phyloP scores from a whole-genome alignment of 805 yeast species.

The Kregervanrija pseudodelftensis region DNA sequence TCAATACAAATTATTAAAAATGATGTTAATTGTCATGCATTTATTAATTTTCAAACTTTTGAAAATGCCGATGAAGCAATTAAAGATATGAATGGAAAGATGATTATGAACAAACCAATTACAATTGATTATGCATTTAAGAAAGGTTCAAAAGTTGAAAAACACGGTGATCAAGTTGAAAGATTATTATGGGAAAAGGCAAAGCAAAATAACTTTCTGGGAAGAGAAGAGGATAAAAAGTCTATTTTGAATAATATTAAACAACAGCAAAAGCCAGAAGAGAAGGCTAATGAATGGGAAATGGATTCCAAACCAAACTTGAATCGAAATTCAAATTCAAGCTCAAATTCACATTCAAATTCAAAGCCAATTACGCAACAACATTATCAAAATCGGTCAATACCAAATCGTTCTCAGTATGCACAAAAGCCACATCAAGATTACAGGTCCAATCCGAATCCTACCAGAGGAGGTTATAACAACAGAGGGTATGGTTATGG shows the following conservation, averaged over 20 bases:
- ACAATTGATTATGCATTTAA: conserved; percentile 66
- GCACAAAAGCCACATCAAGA: no score
- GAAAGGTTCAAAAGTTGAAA: conserved; percentile 42
- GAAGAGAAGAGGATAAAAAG: conserved; percentile 2
- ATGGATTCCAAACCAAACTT: neutral
- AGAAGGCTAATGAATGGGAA: neutral
- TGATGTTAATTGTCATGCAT: conserved; percentile 50
- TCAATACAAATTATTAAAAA: conserved; percentile 41
- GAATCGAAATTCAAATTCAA: neutral
- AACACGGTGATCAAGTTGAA: conserved; percentile 78
- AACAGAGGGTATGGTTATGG: neutral
- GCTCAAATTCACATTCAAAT: no score
- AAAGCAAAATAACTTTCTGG: conserved; percentile 15
- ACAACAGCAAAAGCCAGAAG: neutral
- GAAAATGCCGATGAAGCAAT: conserved; percentile 68
- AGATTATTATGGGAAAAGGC: conserved; percentile 49
- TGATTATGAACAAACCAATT: conserved; percentile 60
- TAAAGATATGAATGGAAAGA: conserved; percentile 57
- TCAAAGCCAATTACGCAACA: neutral
- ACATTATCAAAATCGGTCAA: neutral
- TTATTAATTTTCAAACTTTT: conserved; percentile 56
- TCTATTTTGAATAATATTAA: conserved; percentile 1
- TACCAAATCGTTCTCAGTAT: neutral
- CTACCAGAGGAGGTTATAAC: neutral
- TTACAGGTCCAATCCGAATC: neutral